phyloP scores from a whole-genome alignment of 345 rosid species.

The Salix brachista region DNA sequence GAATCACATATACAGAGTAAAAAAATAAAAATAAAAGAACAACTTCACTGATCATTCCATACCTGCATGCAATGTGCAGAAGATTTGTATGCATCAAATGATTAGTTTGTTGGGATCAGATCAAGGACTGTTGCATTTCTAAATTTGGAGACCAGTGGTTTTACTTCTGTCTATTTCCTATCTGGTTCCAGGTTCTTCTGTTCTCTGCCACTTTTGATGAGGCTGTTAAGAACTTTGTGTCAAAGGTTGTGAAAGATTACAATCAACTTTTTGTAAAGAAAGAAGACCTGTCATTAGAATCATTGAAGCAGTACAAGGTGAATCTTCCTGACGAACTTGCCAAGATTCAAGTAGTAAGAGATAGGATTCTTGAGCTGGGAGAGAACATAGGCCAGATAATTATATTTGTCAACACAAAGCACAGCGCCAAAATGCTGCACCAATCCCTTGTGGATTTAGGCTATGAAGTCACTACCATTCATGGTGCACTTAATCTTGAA shows the following conservation, averaged over 20 bases:
- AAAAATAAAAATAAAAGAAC: no score
- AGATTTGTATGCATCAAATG: no score
- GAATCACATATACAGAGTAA: no score
- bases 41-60: no score
- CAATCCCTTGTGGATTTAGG: conserved; percentile 62
- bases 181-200: conserved; percentile 58
- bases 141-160: not conserved
- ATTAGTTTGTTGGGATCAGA: not conserved
- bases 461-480: conserved; percentile 78
- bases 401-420: conserved; percentile 65
- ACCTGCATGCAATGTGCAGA: no score
- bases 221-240: conserved; percentile 70
- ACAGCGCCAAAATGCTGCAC: conserved; percentile 58
- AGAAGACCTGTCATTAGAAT: conserved; percentile 77
- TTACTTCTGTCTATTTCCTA: not conserved
- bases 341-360: conserved; percentile 70
- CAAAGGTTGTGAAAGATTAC: conserved; percentile 46
- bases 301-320: conserved; percentile 92
- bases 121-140: not conserved
- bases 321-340: conserved; percentile 66
- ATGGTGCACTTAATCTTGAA: conserved; percentile 55
- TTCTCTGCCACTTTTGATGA: conserved; percentile 94
- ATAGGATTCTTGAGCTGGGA: conserved; percentile 77
- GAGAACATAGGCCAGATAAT: conserved; percentile 81
- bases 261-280: conserved; percentile 90